A percentile compares a stretch with the other conserved stretches of the same genome.
Conservation (phyloP, 208 protist genomes). For the Eutreptiella sp. region DNA sequence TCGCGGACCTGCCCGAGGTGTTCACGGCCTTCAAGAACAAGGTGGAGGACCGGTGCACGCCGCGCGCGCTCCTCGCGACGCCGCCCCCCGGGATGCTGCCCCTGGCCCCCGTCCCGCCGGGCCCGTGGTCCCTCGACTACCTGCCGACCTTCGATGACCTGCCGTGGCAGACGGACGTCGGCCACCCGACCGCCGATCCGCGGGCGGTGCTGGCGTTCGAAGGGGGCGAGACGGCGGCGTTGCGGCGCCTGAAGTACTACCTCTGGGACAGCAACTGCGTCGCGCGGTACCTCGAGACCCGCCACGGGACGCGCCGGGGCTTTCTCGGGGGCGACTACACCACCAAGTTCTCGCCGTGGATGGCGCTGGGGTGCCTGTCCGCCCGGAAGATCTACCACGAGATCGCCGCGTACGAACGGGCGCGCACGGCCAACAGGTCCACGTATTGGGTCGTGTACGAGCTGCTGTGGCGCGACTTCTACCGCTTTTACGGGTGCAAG, state of each 20-base stretch:
- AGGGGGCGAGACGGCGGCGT: not conserved
- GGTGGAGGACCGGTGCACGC: too few relatives aligned
- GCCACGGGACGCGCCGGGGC: not conserved
- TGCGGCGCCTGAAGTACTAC: not conserved
- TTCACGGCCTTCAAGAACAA: too few relatives aligned
- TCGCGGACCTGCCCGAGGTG: too few relatives aligned
- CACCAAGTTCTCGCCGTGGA: constrained; percentile 42
- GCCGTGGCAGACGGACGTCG: too few relatives aligned
- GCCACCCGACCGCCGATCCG: too few relatives aligned
- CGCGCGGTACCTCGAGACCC: not conserved
- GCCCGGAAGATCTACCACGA: constrained; percentile 30
- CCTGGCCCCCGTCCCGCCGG: too few relatives aligned
- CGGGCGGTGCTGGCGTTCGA: not conserved
- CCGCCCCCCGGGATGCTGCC: too few relatives aligned
- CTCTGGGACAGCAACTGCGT: not conserved
- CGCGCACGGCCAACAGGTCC: not conserved
- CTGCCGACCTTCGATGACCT: too few relatives aligned
- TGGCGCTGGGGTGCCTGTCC: constrained; percentile 37
- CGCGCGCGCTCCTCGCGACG: too few relatives aligned
- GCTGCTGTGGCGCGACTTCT: constrained; percentile 10
- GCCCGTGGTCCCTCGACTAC: too few relatives aligned
- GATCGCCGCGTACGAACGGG: constrained; percentile 11
- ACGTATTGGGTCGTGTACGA: not conserved
- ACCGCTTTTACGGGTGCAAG: not conserved
- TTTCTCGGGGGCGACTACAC: constrained; percentile 38